Evolutionary conservation across 495 filamentous ascomycete species (phyloP).

Genomic region (Entonaema liquescens): DNA sequence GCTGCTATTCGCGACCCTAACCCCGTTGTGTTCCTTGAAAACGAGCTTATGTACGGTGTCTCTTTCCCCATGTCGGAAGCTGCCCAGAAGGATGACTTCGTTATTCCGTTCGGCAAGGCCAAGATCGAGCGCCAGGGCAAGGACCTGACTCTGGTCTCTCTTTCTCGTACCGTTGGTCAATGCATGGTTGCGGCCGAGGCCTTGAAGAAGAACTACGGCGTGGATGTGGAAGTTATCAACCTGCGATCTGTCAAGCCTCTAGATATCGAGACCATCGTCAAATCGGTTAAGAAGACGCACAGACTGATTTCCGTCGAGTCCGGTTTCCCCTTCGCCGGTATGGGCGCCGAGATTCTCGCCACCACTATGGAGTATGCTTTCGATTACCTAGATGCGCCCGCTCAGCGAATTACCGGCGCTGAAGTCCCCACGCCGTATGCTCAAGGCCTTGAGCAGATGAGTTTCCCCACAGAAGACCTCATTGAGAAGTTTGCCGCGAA

Average conservation of each 20-base stretch:
- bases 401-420: slow-evolving; percentile 91
- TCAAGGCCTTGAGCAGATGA: slow-evolving; percentile 84
- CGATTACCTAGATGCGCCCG: slow-evolving; percentile 94
- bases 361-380: slow-evolving; percentile 97
- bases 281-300: slow-evolving; percentile 98
- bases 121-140: slow-evolving; percentile 97
- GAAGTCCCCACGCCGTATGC: slow-evolving; percentile 97
- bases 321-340: slow-evolving; percentile 93
- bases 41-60: slow-evolving; percentile 96
- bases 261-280: slow-evolving; percentile 92
- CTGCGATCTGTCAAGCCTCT: slow-evolving; percentile 95
- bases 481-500: slow-evolving; percentile 86
- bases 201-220: slow-evolving; percentile 93
- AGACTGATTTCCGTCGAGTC: slow-evolving; percentile 92
- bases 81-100: slow-evolving; percentile 93
- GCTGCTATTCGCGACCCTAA: slow-evolving; percentile 98
- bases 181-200: slow-evolving; percentile 85
- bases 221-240: slow-evolving; percentile 97
- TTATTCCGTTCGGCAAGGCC: slow-evolving; percentile 95
- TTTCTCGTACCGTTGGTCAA: slow-evolving; percentile 95
- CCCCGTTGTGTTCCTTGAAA: slow-evolving; percentile 93
- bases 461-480: slow-evolving; percentile 85
- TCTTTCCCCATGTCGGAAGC: slow-evolving; percentile 95
- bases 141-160: slow-evolving; percentile 92
- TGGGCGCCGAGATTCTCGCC: slow-evolving; percentile 90